Conservation (phyloP, 331 rosid species). For the Pyrus hybrid region DNA sequence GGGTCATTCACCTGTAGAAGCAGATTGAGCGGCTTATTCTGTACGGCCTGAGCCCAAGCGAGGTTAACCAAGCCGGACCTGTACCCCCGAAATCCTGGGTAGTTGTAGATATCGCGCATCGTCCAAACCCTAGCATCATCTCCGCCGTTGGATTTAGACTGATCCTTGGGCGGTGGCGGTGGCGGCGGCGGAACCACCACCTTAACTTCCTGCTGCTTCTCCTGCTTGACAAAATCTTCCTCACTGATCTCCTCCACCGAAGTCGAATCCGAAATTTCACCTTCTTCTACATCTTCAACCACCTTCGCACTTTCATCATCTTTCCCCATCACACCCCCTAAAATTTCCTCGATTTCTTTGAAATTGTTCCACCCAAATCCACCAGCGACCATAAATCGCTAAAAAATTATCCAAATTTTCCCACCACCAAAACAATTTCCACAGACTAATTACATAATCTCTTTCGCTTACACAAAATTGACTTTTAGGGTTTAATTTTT, state of each 20-base stretch:
- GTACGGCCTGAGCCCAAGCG: too few relatives aligned
- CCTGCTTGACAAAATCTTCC: slow-evolving; percentile 64
- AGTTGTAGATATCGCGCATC: slow-evolving; percentile 57
- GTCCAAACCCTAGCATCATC: slow-evolving; percentile 66
- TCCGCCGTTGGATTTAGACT: slow-evolving; percentile 27
- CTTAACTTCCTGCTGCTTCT: slow-evolving; percentile 22
- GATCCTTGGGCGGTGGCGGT: neutral
- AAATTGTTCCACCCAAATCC: slow-evolving; percentile 25
- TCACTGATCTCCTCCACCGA: slow-evolving; percentile 87
- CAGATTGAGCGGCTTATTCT: slow-evolving; percentile 85
- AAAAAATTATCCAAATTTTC: slow-evolving; percentile 1
- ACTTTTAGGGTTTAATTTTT: slow-evolving; percentile 9
- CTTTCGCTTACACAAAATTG: neutral
- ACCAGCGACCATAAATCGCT: slow-evolving; percentile 43
- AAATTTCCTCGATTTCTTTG: slow-evolving; percentile 10
- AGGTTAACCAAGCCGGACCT: slow-evolving; percentile 59
- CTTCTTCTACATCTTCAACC: slow-evolving; percentile 79
- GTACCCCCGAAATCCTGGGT: slow-evolving; percentile 62
- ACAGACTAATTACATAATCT: neutral
- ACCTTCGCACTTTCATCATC: slow-evolving; percentile 30
- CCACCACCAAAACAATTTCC: neutral
- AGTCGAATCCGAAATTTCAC: slow-evolving; percentile 86
- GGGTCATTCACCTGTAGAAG: slow-evolving; percentile 63
- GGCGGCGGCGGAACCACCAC: neutral
- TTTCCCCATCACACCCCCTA: slow-evolving; percentile 40